These are phyloP conservation scores for Zymoseptoria ardabiliae DNA, from an alignment of 2,329 filamentous ascomycete species.

Conservation along the genomic window DNA sequence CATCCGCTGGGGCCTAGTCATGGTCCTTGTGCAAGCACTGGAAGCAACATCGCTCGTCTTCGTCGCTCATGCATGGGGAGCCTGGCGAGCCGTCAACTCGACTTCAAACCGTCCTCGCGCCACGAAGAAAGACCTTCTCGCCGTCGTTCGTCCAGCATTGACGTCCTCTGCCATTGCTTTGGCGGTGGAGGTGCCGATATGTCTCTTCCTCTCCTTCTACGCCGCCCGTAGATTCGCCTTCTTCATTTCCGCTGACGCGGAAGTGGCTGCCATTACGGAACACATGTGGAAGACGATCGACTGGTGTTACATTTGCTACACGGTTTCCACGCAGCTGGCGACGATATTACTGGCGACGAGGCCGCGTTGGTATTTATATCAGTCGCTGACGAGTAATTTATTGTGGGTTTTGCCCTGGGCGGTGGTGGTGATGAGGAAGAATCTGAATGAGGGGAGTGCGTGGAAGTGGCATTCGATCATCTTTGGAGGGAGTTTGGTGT, in stretches of 20 bases:
- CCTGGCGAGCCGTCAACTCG: constrained; percentile 34
- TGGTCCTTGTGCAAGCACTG: constrained; percentile 63
- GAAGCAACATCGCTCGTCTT: constrained; percentile 60
- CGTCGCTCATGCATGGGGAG: constrained; percentile 60
- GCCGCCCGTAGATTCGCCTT: constrained; percentile 55
- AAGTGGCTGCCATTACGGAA: constrained; percentile 53
- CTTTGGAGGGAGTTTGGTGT: constrained; percentile 62
- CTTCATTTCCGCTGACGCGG: constrained; percentile 52
- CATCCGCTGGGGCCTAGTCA: constrained; percentile 66
- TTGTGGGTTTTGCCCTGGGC: constrained; percentile 66
- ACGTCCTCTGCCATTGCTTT: constrained; percentile 49
- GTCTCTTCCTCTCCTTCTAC: constrained; percentile 52
- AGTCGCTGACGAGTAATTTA: constrained; percentile 59
- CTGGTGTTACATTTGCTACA: constrained; percentile 64
- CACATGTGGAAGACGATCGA: constrained; percentile 56
- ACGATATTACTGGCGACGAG: constrained; percentile 57
- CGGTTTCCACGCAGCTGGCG: constrained; percentile 57
- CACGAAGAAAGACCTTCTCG: constrained; percentile 8
- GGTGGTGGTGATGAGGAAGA: constrained; percentile 49
- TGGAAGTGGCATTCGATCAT: constrained; percentile 62
- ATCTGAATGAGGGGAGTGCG: constrained; percentile 47
- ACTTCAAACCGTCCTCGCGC: constrained; percentile 11
- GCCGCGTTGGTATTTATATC: constrained; percentile 60
- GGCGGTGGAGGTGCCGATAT: constrained; percentile 53
- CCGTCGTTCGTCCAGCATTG: constrained; percentile 48